Base-by-base conservation (phyloP, 768 basidiomycete genomes). In the Mycena vitilis region DNA sequence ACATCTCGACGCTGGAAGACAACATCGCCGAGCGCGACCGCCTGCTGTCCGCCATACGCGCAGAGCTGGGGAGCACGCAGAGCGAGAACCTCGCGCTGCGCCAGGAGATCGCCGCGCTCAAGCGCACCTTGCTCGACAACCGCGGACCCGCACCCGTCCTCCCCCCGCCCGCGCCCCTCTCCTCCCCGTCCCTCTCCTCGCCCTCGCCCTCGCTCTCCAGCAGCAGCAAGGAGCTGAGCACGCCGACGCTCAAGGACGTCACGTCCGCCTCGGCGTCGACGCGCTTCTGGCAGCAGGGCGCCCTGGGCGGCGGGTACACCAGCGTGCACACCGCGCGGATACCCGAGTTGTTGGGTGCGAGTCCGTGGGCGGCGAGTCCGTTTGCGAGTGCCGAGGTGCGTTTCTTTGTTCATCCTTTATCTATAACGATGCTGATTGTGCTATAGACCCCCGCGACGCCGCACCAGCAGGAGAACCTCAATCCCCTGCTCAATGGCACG, bases 11-110 rank as follows among this genome's bases (percentile, higher is more conserved):
- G 0, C 90, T 99, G 60, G 98, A 99, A 77, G 90, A 89, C 63
- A 95, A 97, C 77, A 94, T 99, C 75, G 92, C 93, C 16, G 95
- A 96, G 76, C 89, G 97, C 34, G 97, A 99, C 82, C 85, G 88
- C 22, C 87, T 99, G 68, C 91, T 99, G 71, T 92, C 94, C 70
- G 91, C 92, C 38, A 94, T 96, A 78, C 89, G 93, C 58, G 82
- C 88, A 16, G 95, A 98, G 76, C 88, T 98, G 22, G 93, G 93
- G 44, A 87, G 87, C 1, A 90, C 89, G 25, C 87, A 88, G 76
- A 88, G 87, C 2, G 96, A 98, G 82, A 97, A 97, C 76, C 79
- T 86, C 20, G 95, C 94, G 5, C 83, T 98, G 36, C 85, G 93
- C 0, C 89, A 92, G 73, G 94, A 95, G 78, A 89, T 95, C 57